Evolutionary conservation across 768 basidiomycete species (phyloP), one percentile per base, ranked within the genome.

Genomic region (Leucogyrophana mollusca): DNA sequence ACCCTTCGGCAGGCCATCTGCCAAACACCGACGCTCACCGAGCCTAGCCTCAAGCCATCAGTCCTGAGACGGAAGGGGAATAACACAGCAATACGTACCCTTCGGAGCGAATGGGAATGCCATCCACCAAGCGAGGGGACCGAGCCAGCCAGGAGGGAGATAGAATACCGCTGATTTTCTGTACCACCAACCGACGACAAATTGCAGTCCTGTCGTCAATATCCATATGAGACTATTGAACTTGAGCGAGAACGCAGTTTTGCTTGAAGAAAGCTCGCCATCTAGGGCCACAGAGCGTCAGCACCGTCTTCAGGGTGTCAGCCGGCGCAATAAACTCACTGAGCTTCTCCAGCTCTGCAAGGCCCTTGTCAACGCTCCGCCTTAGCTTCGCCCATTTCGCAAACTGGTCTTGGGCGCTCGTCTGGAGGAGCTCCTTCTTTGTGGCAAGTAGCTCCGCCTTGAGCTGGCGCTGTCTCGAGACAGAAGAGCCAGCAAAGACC

Each of bases 351-450:
- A 98, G 74, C 45, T 99, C 94, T 33, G 83, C 79, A 14, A 96
- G 66, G 16, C 87, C 90, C 67, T 95, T 97, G 71, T 98, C 95
- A 36, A 97, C 82, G 55, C 79, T 90, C 54, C 96, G 70, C 56
- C 89, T 72, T 60, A 98, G 70, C 70, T 93, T 94, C 38, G 95
- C 95, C 95, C 96, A 98, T 70, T 93, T 97, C 16, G 94, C 91
- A 63, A 99, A 99, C 60, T 98, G 90, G 60, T 97, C 94, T 62
- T 98, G 96, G 14, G 93, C 89, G 57, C 90, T 93, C 25, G 94
- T 98, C 61, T 83, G 83, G 52, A 87, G 65, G 3, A 98, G 81
- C 61, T 97, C 92, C 20, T 87, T 76, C 68, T 94, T 94, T 30
- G 82, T 85, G 22, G 70, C 64, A 35, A 97, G 73, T 23, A 97